Conservation (phyloP, 306 rosid species). For the Cajanus cajan region DNA sequence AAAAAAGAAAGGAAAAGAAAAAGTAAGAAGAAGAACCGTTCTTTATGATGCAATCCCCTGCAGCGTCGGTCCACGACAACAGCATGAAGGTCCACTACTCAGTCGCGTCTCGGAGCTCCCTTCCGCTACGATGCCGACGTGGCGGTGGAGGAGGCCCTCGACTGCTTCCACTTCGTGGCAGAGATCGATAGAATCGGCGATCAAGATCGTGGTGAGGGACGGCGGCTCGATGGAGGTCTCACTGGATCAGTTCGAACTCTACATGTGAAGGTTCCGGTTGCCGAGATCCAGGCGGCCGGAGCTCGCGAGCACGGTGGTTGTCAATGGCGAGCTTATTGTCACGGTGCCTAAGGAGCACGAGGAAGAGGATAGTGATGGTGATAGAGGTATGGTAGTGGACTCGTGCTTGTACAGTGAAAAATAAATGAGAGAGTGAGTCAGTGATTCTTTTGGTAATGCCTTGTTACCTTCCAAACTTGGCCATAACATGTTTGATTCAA, state of each 20-base stretch:
- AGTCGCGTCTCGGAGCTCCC: constrained; percentile 91
- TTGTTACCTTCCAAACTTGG: constrained; percentile 30
- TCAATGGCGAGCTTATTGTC: too few species aligned
- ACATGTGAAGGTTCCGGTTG: constrained; percentile 92
- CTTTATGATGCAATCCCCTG: constrained; percentile 36
- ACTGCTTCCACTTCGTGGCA: constrained; percentile 83
- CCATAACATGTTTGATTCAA: constrained; percentile 45
- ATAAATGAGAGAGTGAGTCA: constrained; percentile 20
- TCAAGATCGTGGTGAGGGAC: constrained; percentile 85
- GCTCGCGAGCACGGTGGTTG: constrained; percentile 83
- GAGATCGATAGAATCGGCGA: constrained; percentile 57
- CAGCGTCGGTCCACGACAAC: constrained; percentile 5
- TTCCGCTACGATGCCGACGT: constrained; percentile 96
- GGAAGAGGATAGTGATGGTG: constrained; percentile 24
- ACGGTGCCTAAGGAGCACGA: constrained; percentile 82
- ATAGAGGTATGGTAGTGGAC: constrained; percentile 69
- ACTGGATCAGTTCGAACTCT: constrained; percentile 78
- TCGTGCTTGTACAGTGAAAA: constrained; percentile 90
- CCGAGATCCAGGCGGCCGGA: constrained; percentile 92
- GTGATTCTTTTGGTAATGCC: constrained; percentile 22
- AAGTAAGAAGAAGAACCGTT: too few species aligned
- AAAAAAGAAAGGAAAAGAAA: neutral
- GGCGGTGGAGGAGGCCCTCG: constrained; percentile 61
- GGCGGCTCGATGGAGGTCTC: constrained; percentile 57
- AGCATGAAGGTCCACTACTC: constrained; percentile 92